Conservation (phyloP, 805 yeast genomes). For the Candida sithepensis region DNA sequence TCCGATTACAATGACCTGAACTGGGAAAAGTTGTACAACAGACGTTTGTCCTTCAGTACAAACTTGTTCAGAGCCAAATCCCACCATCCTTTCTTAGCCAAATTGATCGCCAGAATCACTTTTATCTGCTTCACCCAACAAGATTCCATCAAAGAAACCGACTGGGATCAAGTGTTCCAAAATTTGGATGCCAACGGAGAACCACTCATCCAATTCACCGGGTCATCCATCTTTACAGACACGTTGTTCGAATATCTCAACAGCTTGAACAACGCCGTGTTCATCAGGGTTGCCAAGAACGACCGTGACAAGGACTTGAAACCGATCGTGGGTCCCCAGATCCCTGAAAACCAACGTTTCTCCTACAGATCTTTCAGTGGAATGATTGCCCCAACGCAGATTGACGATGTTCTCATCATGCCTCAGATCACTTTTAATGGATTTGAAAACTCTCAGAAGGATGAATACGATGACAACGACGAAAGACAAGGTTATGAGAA, state of each 20-base stretch:
- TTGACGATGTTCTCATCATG: slow-evolving; percentile 30
- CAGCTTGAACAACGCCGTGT: slow-evolving; percentile 23
- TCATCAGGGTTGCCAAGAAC: slow-evolving; percentile 28
- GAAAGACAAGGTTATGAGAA: slow-evolving; percentile 25
- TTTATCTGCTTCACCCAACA: slow-evolving; percentile 25
- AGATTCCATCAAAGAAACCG: slow-evolving; percentile 19
- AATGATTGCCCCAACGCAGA: slow-evolving; percentile 30
- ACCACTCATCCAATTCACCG: slow-evolving; percentile 31
- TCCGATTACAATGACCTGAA: slow-evolving; percentile 29
- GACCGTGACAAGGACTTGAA: slow-evolving; percentile 25
- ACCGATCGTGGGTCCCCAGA: slow-evolving; percentile 30
- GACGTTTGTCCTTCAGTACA: slow-evolving; percentile 29
- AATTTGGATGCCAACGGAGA: slow-evolving; percentile 33
- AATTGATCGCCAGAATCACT: slow-evolving; percentile 30
- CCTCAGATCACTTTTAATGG: slow-evolving; percentile 30
- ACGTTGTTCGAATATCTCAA: slow-evolving; percentile 32
- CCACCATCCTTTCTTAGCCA: slow-evolving; percentile 33
- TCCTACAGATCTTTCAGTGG: slow-evolving; percentile 29
- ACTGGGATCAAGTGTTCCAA: slow-evolving; percentile 29
- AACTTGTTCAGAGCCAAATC: slow-evolving; percentile 28
- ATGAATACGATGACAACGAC: slow-evolving; percentile 29
- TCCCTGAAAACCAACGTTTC: slow-evolving; percentile 25
- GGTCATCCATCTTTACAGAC: slow-evolving; percentile 34
- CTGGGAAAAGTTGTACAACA: slow-evolving; percentile 31
- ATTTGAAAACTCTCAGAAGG: slow-evolving; percentile 17